Evolutionary conservation across 129 eudicot genomes (phyloP), one percentile per base, ranked within the genome.

Genomic region (Dittrichia graveolens): DNA sequence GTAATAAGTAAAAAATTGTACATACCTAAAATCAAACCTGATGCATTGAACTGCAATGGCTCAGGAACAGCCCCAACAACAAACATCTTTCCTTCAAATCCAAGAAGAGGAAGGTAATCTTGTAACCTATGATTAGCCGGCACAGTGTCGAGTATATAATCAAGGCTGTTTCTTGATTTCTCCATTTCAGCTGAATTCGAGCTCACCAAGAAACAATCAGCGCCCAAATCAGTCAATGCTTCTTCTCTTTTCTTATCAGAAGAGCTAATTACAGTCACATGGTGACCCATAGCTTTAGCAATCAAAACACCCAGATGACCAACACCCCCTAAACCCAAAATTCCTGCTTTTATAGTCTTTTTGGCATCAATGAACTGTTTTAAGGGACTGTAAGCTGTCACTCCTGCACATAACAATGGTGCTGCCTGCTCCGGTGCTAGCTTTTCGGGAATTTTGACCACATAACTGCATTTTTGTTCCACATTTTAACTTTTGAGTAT

Each of bases 271-370:
- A 81, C 88, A 0, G 88, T 87, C 71, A 87, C 86, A 68, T 87
- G 88, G 43, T 87, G 92, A 40, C 92, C 92, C 88, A 87, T 87
- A 41, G 86, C 88, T 60, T 87, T 83, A 7, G 88, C 92, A 65
- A 83, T 83, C 0, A 81, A 34, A 48, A 83, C 88, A 73, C 86
- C 92, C 11, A 87, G 57, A 75, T 87, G 92, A 19, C 88, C 92
- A 6, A 87, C 92, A 63, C 92, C 92, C 34, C 88, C 92, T 64
- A 87, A 67, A 14, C 92, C 92, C 79, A 87, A 64, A 6, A 83
- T 81, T 46, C 88, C 91, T 8, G 82, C 91, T 54, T 73, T 80
- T 62, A 83, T 40, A 9, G 58, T 44, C 73, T 61, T 60, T 31
- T 69, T 44, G 4, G 83, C 78, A 35, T 75, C 73, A 7, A 72